Percentiles rank a stretch among this genome's conserved stretches.
Evolutionary conservation across 2,329 filamentous ascomycete species (phyloP).

Genomic region (Plenodomus lindquistii): DNA sequence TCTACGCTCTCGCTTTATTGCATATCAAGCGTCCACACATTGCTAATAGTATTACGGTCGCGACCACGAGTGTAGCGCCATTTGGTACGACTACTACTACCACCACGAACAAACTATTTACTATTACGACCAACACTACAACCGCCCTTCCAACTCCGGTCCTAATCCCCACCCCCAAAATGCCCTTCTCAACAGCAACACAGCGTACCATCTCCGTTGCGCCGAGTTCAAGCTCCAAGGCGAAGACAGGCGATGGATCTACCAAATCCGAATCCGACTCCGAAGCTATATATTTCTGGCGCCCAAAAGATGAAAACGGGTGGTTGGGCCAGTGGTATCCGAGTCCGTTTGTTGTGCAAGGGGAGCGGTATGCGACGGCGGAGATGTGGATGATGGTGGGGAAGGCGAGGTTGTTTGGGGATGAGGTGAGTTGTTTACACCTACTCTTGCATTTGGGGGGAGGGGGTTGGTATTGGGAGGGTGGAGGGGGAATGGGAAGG

Average conservation of each 20-base stretch:
- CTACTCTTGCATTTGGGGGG: no score
- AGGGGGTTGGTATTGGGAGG: not conserved
- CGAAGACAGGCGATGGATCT: no score
- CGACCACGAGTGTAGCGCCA: no score
- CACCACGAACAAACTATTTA: no score
- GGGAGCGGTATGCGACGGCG: constrained; percentile 43
- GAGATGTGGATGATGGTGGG: constrained; percentile 57
- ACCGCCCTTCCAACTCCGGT: not conserved
- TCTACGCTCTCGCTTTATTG: no score
- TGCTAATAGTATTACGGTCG: no score
- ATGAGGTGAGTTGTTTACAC: constrained; percentile 27
- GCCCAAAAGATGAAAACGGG: constrained; percentile 45
- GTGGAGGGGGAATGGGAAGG: not conserved
- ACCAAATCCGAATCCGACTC: no score
- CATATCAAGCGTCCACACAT: no score
- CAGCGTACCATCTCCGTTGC: not conserved
- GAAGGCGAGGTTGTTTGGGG: constrained; percentile 49
- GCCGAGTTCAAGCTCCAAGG: not conserved
- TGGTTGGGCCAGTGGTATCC: constrained; percentile 68
- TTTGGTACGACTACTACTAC: no score
- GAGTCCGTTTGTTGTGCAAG: constrained; percentile 48
- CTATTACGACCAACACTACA: not conserved
- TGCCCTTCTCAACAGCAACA: not conserved
- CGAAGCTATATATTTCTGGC: constrained; percentile 34
- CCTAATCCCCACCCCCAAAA: not conserved